These are phyloP conservation scores for Fraxinus greggii DNA, from an alignment of 305 asterid species.

Conservation along the genomic window DNA sequence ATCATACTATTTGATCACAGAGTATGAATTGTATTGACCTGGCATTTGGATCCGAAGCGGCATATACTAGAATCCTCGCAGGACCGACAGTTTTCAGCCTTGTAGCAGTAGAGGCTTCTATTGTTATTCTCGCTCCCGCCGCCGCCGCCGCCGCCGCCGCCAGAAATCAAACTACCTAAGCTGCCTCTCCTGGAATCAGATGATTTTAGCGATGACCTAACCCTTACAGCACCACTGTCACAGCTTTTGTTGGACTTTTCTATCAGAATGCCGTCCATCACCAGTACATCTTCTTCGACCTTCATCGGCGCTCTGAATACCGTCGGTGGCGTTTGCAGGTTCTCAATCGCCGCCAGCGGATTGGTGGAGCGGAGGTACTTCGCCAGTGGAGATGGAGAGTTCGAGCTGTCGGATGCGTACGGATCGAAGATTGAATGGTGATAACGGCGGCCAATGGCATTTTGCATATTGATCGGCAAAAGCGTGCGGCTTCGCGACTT, in stretches of 20 bases:
- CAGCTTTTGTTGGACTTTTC: conserved; percentile 27
- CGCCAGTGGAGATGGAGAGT: conserved; percentile 52
- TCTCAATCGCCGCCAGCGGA: conserved; percentile 31
- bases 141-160: conserved; percentile 22
- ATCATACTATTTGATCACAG: not conserved
- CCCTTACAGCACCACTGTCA: conserved; percentile 21
- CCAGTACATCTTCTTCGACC: conserved; percentile 77
- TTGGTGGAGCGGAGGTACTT: conserved; percentile 39
- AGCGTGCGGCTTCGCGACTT: conserved; percentile 33
- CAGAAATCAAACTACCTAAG: not conserved
- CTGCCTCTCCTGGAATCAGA: conserved; percentile 28
- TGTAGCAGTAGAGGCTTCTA: conserved; percentile 6
- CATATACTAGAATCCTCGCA: conserved; percentile 46
- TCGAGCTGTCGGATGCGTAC: conserved; percentile 52
- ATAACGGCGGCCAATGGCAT: conserved; percentile 26
- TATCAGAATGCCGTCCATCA: conserved; percentile 70
- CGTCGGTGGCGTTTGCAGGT: conserved; percentile 28
- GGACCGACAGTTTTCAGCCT: conserved; percentile 37
- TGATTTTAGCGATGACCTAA: conserved; percentile 29
- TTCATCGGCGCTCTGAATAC: conserved; percentile 44
- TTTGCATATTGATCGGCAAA: conserved; percentile 36
- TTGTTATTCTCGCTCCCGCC: conserved; percentile 31
- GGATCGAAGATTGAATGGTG: conserved; percentile 44
- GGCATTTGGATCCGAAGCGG: conserved; percentile 57
- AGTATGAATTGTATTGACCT: conserved; percentile 35